Base-by-base conservation (phyloP, 768 basidiomycete genomes). In the Kwoniella europaea region DNA sequence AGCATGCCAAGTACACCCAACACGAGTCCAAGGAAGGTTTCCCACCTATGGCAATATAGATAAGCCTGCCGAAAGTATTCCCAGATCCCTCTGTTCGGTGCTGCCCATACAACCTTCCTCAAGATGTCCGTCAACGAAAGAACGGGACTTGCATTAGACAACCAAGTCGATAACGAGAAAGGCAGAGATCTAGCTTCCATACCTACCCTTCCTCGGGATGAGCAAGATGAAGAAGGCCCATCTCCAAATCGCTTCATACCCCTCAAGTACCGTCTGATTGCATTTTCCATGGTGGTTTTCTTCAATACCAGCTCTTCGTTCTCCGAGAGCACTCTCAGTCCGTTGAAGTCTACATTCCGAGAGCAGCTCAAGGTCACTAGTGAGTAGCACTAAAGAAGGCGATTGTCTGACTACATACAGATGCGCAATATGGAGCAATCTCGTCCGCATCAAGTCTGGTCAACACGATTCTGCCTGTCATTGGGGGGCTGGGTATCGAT, bases 381-480 rank as follows among this genome's bases (percentile, higher is more conserved):
- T 76, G 50, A 50, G 77, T 75, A 9, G 3, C 22, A n/a, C 18
- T 27, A 0, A 22, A 20, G 43, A 50, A 13, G 46, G 46, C 1
- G 7, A 2, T 13, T 60, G 15, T 6, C 16, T 50, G 10, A 50
- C 13, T 16, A n/a, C 18, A 44, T n/a, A 57, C 62, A 78, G 77
- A 79, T 62, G 76, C 77, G 5, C 76, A 79, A 56, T 82, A 79
- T 65, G 78, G 80, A 1, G 74, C 77, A 18, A 76, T 82, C 56
- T 67, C 77, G 5, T 76, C 76, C 18, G 76, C 80, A 3, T 72
- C 74, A 27, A 78, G 71, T 61, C 67, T 82, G 24, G 76, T 80
- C 75, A 83, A 83, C 71, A 75, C 80, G 1, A 73, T 83, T 52
- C 66, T 80, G 15, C 82, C 82, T 13, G 72, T 83, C 59, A 66